These are phyloP conservation scores for Corylus avellana DNA, from an alignment of 306 rosid species.

Conservation along the genomic window DNA sequence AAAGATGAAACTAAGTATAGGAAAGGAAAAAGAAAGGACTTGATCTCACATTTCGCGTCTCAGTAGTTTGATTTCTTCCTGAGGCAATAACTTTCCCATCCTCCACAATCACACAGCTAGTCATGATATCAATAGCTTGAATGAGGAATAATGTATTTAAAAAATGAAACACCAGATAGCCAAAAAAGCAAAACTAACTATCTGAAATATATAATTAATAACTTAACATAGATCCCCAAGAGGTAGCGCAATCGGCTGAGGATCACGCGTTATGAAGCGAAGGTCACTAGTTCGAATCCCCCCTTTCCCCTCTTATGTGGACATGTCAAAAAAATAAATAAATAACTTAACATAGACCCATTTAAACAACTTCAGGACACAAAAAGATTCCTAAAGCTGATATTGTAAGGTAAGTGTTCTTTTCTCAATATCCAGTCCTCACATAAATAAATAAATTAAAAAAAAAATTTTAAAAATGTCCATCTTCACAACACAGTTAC, in stretches of 20 bases:
- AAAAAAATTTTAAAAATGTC: background rate
- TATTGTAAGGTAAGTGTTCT: background rate
- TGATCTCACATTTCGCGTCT: constrained; percentile 75
- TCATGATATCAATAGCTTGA: constrained; percentile 31
- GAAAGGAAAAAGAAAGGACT: constrained; percentile 4
- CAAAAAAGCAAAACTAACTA: background rate
- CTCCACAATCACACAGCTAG: constrained; percentile 80
- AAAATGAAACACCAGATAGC: background rate
- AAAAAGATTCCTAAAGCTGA: background rate
- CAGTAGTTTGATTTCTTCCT: constrained; percentile 84
- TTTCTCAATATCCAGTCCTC: background rate
- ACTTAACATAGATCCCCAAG: background rate
- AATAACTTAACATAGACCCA: constrained; percentile 5
- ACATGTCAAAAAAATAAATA: too few species aligned
- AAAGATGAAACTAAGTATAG: constrained; percentile 1
- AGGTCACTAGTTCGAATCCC: too few species aligned
- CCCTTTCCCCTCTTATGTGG: too few species aligned
- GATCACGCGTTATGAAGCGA: too few species aligned
- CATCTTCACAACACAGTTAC: constrained; percentile 7
- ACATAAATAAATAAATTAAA: too few species aligned
- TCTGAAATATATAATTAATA: background rate
- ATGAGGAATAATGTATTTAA: constrained; percentile 17
- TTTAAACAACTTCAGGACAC: background rate
- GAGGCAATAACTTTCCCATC: constrained; percentile 70
- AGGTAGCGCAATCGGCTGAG: too few species aligned